Conservation (phyloP, 2,329 filamentous ascomycete species). For the Paecilomyces niveus region DNA sequence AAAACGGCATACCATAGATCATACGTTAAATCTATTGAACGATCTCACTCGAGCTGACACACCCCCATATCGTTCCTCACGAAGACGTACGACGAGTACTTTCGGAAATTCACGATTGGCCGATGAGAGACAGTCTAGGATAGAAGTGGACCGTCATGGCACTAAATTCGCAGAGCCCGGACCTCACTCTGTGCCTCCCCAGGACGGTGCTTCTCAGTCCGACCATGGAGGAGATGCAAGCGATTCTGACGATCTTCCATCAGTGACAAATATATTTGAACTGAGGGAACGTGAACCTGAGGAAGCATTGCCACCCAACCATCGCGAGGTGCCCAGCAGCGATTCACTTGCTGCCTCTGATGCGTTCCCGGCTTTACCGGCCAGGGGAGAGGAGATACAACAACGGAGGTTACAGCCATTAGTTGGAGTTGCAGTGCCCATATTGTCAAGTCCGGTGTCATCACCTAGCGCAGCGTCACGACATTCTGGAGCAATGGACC, state of each 20-base stretch:
- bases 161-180: not conserved
- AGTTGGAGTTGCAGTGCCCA: not conserved
- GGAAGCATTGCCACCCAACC: not conserved
- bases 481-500: not conserved
- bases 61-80: not conserved
- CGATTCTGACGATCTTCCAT: not conserved
- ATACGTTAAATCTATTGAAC: slow-evolving; percentile 15
- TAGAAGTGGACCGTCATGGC: not conserved
- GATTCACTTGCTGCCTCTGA: not conserved
- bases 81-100: not conserved
- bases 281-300: not conserved
- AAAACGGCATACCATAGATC: slow-evolving; percentile 9
- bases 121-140: not conserved
- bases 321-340: not conserved
- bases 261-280: not conserved
- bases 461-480: not conserved
- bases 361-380: not conserved
- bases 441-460: not conserved
- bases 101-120: not conserved
- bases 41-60: slow-evolving; percentile 6
- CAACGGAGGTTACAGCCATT: not conserved
- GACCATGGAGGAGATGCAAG: not conserved
- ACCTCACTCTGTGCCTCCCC: not conserved
- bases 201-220: not conserved
- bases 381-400: not conserved